These are phyloP conservation scores for Camelina sativa DNA, from an alignment of 345 rosid species.

Conservation along the genomic window DNA sequence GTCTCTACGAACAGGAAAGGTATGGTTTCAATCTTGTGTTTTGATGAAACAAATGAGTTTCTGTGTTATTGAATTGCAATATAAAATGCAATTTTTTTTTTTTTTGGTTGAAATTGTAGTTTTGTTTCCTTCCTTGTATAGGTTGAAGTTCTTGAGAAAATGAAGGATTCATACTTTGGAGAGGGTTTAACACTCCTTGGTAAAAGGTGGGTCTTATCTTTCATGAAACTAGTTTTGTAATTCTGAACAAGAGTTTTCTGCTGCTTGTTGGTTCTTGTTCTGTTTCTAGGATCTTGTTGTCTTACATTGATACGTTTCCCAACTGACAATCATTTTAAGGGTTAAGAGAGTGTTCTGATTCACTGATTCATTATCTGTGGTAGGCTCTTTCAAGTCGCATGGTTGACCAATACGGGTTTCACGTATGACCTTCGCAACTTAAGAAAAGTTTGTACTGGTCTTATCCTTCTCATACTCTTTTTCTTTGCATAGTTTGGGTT, in stretches of 20 bases:
- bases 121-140: constrained; percentile 38
- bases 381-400: constrained; percentile 94
- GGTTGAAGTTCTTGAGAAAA: constrained; percentile 63
- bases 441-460: constrained; percentile 70
- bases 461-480: constrained; percentile 26
- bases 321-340: neutral
- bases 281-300: neutral
- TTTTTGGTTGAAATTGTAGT: neutral
- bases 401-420: constrained; percentile 90
- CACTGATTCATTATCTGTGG: constrained; percentile 51
- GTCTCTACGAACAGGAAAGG: constrained; percentile 78
- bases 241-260: neutral
- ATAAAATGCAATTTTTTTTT: too few species aligned
- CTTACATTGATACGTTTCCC: neutral
- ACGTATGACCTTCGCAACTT: constrained; percentile 72
- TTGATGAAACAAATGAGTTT: constrained; percentile 15
- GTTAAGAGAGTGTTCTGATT: constrained; percentile 42
- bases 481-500: constrained; percentile 1
- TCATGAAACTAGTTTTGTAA: neutral
- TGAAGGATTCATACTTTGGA: constrained; percentile 70
- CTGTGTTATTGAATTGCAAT: neutral
- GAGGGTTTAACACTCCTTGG: constrained; percentile 92
- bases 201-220: constrained; percentile 54
- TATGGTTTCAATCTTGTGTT: constrained; percentile 35
- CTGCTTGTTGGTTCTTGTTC: neutral